A percentile compares a stretch with the other conserved stretches of the same genome.
phyloP scores from a whole-genome alignment of 2,329 filamentous ascomycete species.

The Claviceps sp. region DNA sequence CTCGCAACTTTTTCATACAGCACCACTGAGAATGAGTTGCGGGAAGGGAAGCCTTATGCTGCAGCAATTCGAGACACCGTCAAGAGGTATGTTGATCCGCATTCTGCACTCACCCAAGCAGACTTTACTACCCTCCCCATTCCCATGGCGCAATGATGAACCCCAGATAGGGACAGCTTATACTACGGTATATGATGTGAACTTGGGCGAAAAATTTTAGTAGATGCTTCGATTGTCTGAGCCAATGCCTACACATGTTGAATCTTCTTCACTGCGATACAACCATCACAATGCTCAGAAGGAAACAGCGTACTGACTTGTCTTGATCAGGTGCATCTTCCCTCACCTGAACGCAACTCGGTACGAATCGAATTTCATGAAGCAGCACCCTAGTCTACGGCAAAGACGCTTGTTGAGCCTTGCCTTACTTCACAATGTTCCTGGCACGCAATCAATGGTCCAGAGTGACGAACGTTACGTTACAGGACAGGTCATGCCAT shows the following conservation, averaged over 20 bases:
- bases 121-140: background rate
- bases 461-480: too few relatives aligned
- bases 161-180: constrained; percentile 99
- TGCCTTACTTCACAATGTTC: too few relatives aligned
- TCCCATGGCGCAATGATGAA: constrained; percentile 63
- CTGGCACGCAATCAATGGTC: too few relatives aligned
- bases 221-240: constrained; percentile 97
- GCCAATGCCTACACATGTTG: constrained; percentile 15
- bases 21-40: constrained; percentile 63
- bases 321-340: constrained; percentile 60
- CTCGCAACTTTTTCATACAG: constrained; percentile 78
- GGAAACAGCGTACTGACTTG: constrained; percentile 13
- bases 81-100: constrained; percentile 42
- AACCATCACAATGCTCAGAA: background rate
- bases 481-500: too few relatives aligned
- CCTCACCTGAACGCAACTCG: too few relatives aligned
- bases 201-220: constrained; percentile 94
- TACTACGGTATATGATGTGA: constrained; percentile 84
- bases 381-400: too few relatives aligned
- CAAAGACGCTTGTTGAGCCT: too few relatives aligned
- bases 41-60: constrained; percentile 47
- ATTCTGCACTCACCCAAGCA: background rate
- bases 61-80: constrained; percentile 55
- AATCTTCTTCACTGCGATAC: background rate
- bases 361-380: too few relatives aligned